Percentiles rank a stretch among this genome's conserved stretches.
Evolutionary conservation across 148 eudicot genomes (phyloP).

Genomic region (Heliosperma pusillum): DNA sequence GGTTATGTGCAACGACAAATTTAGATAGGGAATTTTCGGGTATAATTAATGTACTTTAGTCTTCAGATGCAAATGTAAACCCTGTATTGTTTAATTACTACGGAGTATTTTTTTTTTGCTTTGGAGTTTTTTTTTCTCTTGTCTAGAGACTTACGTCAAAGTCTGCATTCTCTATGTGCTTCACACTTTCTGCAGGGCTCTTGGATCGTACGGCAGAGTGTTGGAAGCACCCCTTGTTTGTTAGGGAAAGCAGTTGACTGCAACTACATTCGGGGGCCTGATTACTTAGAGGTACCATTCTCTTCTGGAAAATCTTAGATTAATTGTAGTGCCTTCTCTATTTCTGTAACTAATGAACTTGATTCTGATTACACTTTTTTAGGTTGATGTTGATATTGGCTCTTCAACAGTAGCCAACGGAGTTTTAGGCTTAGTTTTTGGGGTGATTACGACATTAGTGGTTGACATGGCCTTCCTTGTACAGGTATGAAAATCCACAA

Average conservation of each 20-base stretch:
- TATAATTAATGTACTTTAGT: background rate
- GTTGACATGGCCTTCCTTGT: conserved; percentile 99
- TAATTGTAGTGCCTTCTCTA: background rate
- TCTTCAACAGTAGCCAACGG: conserved; percentile 99
- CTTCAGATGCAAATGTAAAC: background rate
- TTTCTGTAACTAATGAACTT: background rate
- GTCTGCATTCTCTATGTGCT: conserved; percentile 12
- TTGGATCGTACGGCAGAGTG: conserved; percentile 99
- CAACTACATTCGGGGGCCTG: conserved; percentile 89
- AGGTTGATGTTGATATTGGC: conserved; percentile 98
- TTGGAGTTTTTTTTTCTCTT: background rate
- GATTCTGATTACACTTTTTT: conserved; percentile 21
- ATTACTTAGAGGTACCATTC: conserved; percentile 70
- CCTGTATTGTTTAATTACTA: background rate
- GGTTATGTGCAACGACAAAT: background rate
- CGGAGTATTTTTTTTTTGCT: background rate
- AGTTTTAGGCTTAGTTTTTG: conserved; percentile 94
- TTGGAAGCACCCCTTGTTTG: conserved; percentile 97
- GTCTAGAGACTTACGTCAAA: background rate
- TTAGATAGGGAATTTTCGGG: background rate
- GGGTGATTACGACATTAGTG: conserved; percentile 89
- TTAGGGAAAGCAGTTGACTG: conserved; percentile 98
- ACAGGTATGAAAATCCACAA: conserved; percentile 52
- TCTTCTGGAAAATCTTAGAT: conserved; percentile 3
- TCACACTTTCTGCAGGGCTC: conserved; percentile 61